Conservation (phyloP, 495 filamentous ascomycete species). For the Cercophora scortea region DNA sequence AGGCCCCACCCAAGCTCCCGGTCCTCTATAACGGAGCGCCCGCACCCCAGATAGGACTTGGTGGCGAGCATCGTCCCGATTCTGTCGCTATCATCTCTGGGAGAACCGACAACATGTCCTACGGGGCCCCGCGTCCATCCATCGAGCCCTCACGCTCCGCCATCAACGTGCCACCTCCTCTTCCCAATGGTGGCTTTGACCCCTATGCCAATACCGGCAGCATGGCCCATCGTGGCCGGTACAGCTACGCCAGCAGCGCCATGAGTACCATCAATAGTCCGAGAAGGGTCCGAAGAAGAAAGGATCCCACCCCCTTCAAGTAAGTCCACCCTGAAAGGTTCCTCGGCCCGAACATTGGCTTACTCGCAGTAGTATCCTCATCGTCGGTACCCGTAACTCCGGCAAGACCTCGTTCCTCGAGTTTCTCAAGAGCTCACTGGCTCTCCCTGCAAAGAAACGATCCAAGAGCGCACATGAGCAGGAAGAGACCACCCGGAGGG, state of each 20-base stretch:
- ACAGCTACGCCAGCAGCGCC: conserved; percentile 92
- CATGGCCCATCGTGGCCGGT: conserved; percentile 94
- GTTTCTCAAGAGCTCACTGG: conserved; percentile 80
- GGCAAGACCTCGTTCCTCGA: conserved; percentile 97
- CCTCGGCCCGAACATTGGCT: background rate
- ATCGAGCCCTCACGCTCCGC: conserved; percentile 33
- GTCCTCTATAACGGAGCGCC: conserved; percentile 55
- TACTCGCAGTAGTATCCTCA: conserved; percentile 59
- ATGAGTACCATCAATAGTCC: conserved; percentile 92
- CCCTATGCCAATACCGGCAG: conserved; percentile 80
- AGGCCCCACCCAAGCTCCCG: conserved; percentile 72
- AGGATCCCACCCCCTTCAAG: conserved; percentile 98
- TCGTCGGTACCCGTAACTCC: conserved; percentile 79
- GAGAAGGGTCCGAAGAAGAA: conserved; percentile 82
- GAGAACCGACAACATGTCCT: conserved; percentile 33
- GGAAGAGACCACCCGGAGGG: conserved; percentile 45
- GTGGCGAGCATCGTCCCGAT: conserved; percentile 61
- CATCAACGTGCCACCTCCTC: conserved; percentile 36
- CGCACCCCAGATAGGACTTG: conserved; percentile 53
- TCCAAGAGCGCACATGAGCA: conserved; percentile 39
- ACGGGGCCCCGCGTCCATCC: conserved; percentile 33
- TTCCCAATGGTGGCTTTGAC: conserved; percentile 53
- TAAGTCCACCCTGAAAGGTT: conserved; percentile 39
- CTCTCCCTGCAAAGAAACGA: conserved; percentile 70
- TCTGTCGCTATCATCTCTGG: conserved; percentile 56